Evolutionary conservation across 108 stramenopile species (phyloP).

Genomic region (Cyclotella sp.): DNA sequence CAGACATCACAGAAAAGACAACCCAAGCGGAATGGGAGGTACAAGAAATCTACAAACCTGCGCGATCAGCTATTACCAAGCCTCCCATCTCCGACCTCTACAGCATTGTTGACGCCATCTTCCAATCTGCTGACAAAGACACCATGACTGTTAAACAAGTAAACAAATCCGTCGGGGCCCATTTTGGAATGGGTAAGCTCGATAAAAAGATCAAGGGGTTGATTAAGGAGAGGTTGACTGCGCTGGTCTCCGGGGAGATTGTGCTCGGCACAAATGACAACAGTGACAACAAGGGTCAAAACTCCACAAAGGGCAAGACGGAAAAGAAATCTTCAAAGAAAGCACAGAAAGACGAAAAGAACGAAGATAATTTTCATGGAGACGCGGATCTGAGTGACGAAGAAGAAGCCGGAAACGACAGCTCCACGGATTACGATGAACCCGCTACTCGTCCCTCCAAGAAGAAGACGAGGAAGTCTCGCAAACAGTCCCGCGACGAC

Average conservation of each 20-base stretch:
- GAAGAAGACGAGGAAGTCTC: neutral
- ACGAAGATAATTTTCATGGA: neutral
- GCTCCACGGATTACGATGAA: conserved; percentile 34
- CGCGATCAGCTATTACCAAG: neutral
- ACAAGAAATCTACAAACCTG: neutral
- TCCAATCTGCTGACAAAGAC: conserved; percentile 29
- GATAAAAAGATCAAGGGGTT: conserved; percentile 29
- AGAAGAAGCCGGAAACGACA: conserved; percentile 23
- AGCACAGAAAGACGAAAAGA: neutral
- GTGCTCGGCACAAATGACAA: conserved; percentile 5
- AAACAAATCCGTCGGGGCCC: conserved; percentile 24
- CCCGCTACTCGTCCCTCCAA: conserved; percentile 1
- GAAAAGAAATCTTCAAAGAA: conserved; percentile 12
- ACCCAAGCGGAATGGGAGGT: neutral
- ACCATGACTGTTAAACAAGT: conserved; percentile 49
- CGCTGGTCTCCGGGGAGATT: conserved; percentile 25
- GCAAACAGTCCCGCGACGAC: conserved; percentile 20
- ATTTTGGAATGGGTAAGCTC: conserved; percentile 37
- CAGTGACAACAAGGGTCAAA: conserved; percentile 5
- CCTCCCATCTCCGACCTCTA: conserved; percentile 25
- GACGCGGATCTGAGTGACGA: neutral
- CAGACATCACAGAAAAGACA: neutral
- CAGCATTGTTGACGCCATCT: conserved; percentile 29
- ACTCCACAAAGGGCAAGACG: conserved; percentile 15
- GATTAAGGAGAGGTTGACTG: conserved; percentile 38